Evolutionary conservation across 2,329 filamentous ascomycete species (phyloP), one percentile per base, ranked within the genome.

Genomic region (Cladophialophora immunda): DNA sequence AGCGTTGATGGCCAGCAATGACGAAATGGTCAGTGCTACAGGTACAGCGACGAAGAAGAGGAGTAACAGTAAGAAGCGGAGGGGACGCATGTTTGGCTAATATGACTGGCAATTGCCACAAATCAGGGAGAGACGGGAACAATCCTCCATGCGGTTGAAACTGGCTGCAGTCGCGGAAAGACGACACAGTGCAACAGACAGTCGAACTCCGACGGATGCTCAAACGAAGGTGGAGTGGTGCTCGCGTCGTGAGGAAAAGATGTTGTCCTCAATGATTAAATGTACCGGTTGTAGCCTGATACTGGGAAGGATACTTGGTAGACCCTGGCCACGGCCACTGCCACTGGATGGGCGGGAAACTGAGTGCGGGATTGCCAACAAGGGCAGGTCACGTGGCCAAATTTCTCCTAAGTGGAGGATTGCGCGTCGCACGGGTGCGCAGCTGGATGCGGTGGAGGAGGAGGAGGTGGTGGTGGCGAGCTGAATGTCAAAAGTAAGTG

Each of bases 41-140:
- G 82, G 81, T 55, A 83, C 75, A 71, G 82, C 82, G 70, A 84
- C 76, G 68, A 84, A 79, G 70, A 79, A 82, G 55, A 80, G 76
- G 58, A 83, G 74, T 45, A 83, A 74, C n/a, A 83, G 68, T 54
- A 83, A 74, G 53, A 84, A 75, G 57, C 80, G 81, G 74, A 80
- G 80, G 54, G 81, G 80, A 73, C 81, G 79, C 82, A 84, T 84
- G 61, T 70, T 78, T 61, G 50, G 66, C 29, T 58, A 62, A 52
- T 55, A 55, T 19, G 34, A 45, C 56, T 63, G 64, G 57, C 41
- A 45, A 50, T 54, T 19, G 55, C 57, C 45, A 58, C 62, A 38
- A 32, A 38, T 63, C 60, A 65, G 59, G 58, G 65, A 64, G 67
- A 57, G 34, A 55, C 19, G 32, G 15, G 30, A 54, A 29, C 34